Conservation (phyloP, 2,329 filamentous ascomycete species). For the Pseudogymnoascus sp. region DNA sequence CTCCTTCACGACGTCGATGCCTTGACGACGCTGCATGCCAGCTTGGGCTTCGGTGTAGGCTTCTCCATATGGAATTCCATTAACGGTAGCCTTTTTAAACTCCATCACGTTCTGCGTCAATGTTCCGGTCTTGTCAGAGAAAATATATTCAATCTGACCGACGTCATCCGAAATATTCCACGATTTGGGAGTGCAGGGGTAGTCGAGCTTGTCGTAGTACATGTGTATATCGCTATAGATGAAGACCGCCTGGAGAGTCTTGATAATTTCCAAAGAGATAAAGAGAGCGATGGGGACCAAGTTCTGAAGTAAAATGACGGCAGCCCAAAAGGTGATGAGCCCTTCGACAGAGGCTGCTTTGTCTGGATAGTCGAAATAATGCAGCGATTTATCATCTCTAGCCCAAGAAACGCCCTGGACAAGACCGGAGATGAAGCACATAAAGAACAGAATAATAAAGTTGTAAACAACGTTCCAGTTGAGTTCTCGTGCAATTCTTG, state of each 20-base stretch:
- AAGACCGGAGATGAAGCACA: slow-evolving; percentile 81
- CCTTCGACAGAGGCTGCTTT: slow-evolving; percentile 35
- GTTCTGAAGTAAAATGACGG: slow-evolving; percentile 92
- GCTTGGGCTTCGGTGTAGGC: slow-evolving; percentile 96
- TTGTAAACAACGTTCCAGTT: slow-evolving; percentile 99
- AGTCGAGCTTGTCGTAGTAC: slow-evolving; percentile 93
- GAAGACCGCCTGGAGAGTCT: slow-evolving; percentile 87
- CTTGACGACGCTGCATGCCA: slow-evolving; percentile 87
- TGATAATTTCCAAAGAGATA: slow-evolving; percentile 92
- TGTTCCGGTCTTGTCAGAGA: slow-evolving; percentile 89
- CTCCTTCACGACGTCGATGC: slow-evolving; percentile 78
- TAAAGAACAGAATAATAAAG: slow-evolving; percentile 77
- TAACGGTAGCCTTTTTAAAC: slow-evolving; percentile 97
- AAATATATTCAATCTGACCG: slow-evolving; percentile 98
- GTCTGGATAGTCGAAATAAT: slow-evolving; percentile 80
- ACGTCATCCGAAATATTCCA: slow-evolving; percentile 99
- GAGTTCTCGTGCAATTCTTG: slow-evolving; percentile 82
- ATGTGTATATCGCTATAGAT: slow-evolving; percentile 94
- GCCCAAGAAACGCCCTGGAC: slow-evolving; percentile 79
- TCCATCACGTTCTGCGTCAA: slow-evolving; percentile 95
- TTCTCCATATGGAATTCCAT: slow-evolving; percentile 92
- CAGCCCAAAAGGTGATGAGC: slow-evolving; percentile 95
- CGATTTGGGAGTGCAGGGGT: slow-evolving; percentile 91
- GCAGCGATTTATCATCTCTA: slow-evolving; percentile 62
- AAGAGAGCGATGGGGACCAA: slow-evolving; percentile 97